Percentiles rank a stretch among this genome's conserved stretches.
Evolutionary conservation across 371 early-diverging fungal genomes (phyloP).

Genomic region (Mucor racemosus): DNA sequence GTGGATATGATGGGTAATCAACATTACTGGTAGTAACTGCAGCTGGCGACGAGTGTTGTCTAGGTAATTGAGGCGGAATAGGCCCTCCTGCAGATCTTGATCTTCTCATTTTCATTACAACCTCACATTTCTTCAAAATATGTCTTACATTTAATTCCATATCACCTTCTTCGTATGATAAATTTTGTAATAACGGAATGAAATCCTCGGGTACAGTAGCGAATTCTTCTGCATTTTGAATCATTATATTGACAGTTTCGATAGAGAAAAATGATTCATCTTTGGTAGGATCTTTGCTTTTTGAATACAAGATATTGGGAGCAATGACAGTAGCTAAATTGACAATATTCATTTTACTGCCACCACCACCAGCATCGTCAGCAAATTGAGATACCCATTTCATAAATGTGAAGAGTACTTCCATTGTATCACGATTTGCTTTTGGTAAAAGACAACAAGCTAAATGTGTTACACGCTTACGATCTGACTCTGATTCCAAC

Average conservation of each 20-base stretch:
- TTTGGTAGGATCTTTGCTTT: slow-evolving; percentile 71
- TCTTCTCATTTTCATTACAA: slow-evolving; percentile 56
- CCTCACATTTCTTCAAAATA: slow-evolving; percentile 69
- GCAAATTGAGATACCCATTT: slow-evolving; percentile 81
- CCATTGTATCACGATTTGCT: slow-evolving; percentile 89
- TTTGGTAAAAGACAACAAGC: slow-evolving; percentile 88
- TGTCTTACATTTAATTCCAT: slow-evolving; percentile 66
- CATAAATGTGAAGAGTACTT: slow-evolving; percentile 85
- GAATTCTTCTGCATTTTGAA: slow-evolving; percentile 77
- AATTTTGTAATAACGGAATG: slow-evolving; percentile 60
- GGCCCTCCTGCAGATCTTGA: slow-evolving; percentile 32
- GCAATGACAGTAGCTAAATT: slow-evolving; percentile 94
- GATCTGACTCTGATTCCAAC: slow-evolving; percentile 56
- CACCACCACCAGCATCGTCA: slow-evolving; percentile 61
- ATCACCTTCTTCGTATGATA: slow-evolving; percentile 59
- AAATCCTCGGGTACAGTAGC: slow-evolving; percentile 78
- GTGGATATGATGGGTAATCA: neutral
- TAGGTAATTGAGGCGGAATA: slow-evolving; percentile 31
- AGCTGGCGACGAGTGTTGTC: slow-evolving; percentile 48
- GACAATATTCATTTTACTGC: slow-evolving; percentile 88
- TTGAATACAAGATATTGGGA: slow-evolving; percentile 91
- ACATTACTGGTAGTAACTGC: slow-evolving; percentile 15
- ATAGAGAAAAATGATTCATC: slow-evolving; percentile 76
- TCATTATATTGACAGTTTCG: slow-evolving; percentile 72
- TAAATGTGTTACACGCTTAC: slow-evolving; percentile 76